Conservation (phyloP, 148 eudicot species). For the Chenopodium berlandieri region DNA sequence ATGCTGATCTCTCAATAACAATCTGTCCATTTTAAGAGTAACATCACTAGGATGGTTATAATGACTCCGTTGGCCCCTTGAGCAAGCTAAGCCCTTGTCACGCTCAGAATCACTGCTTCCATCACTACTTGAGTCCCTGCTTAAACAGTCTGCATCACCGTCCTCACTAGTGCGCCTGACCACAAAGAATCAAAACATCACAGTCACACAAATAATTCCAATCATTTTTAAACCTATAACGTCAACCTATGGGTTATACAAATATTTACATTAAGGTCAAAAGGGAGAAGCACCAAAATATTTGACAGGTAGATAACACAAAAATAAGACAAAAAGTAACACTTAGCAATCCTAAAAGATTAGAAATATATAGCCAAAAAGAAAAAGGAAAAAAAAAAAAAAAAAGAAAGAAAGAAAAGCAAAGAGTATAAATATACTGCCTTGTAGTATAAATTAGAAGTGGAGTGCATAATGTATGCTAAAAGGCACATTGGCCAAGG, state of each 20-base stretch:
- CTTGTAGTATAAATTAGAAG: neutral
- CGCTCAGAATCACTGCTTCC: conserved; percentile 79
- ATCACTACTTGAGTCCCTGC: conserved; percentile 79
- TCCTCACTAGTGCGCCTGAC: conserved; percentile 68
- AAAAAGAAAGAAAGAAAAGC: neutral
- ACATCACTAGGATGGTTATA: conserved; percentile 31
- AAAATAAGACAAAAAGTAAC: neutral
- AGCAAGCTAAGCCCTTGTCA: conserved; percentile 42
- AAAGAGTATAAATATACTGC: neutral
- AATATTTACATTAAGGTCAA: neutral
- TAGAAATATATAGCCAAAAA: neutral
- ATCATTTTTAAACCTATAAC: neutral
- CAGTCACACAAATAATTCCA: neutral
- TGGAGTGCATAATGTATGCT: neutral
- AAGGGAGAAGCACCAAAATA: neutral
- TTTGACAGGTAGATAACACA: neutral
- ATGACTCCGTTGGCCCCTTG: conserved; percentile 33
- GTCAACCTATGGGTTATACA: neutral
- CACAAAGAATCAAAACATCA: conserved; percentile 27
- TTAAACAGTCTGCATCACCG: conserved; percentile 57
- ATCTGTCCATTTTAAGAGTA: conserved; percentile 32
- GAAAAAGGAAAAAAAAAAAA: neutral
- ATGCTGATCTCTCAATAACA: conserved; percentile 42
- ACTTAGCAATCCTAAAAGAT: neutral
- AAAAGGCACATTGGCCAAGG: neutral